Percentiles rank a stretch among this genome's conserved stretches.
Conservation (phyloP, 2,329 filamentous ascomycete species). For the Botrytis fabae region DNA sequence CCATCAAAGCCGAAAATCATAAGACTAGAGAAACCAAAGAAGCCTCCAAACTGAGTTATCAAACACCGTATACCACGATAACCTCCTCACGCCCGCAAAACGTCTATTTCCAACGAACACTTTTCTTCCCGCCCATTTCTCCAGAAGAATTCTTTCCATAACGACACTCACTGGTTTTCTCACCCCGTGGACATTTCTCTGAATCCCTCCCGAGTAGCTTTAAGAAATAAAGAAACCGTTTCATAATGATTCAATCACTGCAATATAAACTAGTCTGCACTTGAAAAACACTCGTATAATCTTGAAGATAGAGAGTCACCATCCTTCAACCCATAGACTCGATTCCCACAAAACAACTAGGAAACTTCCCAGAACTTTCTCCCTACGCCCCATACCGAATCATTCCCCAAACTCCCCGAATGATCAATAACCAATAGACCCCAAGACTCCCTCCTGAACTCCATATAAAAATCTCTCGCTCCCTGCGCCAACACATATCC, state of each 20-base stretch:
- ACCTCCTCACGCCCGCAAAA: background rate
- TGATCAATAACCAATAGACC: rapidly evolving
- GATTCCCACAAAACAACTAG: background rate
- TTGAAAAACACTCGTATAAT: background rate
- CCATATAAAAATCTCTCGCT: background rate
- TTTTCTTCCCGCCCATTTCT: background rate
- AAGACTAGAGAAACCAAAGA: background rate
- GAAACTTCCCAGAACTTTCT: background rate
- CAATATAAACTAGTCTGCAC: background rate
- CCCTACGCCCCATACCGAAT: rapidly evolving
- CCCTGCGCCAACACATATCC: background rate
- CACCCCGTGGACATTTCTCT: background rate
- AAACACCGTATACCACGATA: background rate
- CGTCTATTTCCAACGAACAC: background rate
- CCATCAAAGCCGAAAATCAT: background rate
- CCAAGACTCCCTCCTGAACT: background rate
- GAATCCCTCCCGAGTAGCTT: background rate
- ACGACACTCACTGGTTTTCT: background rate
- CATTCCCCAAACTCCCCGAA: rapidly evolving
- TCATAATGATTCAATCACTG: background rate
- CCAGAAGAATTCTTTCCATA: background rate
- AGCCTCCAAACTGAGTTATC: background rate
- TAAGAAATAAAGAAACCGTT: no score
- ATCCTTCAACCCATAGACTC: background rate
- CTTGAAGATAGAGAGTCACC: background rate